Evolutionary conservation across 345 rosid species (phyloP).

Genomic region (Boechera divaricarpa): DNA sequence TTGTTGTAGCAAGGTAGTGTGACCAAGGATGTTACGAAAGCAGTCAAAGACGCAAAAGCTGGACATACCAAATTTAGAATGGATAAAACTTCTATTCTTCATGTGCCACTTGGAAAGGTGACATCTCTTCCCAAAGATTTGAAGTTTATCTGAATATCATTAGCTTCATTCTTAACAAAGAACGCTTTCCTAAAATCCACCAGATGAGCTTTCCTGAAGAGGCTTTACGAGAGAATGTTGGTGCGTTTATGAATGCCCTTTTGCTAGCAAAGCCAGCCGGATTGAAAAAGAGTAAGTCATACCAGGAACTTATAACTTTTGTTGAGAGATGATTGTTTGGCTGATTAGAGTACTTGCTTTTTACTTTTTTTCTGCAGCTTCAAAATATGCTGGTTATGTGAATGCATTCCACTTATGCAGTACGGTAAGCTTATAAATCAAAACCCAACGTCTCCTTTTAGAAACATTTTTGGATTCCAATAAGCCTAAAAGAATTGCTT

Average conservation of each 20-base stretch:
- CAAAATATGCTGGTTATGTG: conserved; percentile 94
- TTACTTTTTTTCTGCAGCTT: conserved; percentile 54
- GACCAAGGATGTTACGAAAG: conserved; percentile 69
- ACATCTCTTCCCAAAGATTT: conserved; percentile 17
- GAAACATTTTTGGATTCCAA: neutral
- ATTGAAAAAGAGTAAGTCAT: conserved; percentile 75
- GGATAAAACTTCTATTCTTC: conserved; percentile 93
- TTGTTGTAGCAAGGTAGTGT: conserved; percentile 84
- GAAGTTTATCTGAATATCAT: conserved; percentile 7
- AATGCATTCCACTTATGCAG: conserved; percentile 76
- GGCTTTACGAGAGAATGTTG: conserved; percentile 75
- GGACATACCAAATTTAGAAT: conserved; percentile 82
- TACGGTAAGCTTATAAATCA: conserved; percentile 61
- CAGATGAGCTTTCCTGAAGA: conserved; percentile 81
- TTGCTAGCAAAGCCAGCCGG: conserved; percentile 94
- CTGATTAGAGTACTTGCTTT: conserved; percentile 22
- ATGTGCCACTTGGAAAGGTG: conserved; percentile 95
- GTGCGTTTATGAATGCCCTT: conserved; percentile 93
- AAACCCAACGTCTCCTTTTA: conserved; percentile 4
- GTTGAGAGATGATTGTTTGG: conserved; percentile 9
- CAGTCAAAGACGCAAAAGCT: conserved; percentile 78
- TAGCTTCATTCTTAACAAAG: conserved; percentile 23
- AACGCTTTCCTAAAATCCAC: conserved; percentile 6
- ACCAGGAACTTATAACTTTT: neutral
- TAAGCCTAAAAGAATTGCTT: neutral